A percentile compares a stretch with the other conserved stretches of the same genome.
These are phyloP conservation scores for Plasmodium knowlesi DNA, from an alignment of 169 alveolate species.

Conservation along the genomic window DNA sequence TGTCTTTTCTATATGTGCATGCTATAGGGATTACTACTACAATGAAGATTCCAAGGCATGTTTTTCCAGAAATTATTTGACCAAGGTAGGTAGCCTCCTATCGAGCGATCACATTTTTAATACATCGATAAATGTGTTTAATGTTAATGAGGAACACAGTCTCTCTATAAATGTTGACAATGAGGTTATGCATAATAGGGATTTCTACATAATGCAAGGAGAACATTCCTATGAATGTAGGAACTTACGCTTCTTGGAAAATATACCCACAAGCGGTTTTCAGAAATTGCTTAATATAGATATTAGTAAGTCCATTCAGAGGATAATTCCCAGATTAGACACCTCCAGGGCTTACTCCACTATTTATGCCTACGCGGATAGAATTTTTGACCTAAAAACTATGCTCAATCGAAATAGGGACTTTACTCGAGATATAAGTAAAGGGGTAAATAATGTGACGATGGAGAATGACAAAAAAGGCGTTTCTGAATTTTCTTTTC, in stretches of 20 bases:
- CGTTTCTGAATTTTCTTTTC: background rate
- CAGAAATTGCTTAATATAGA: background rate
- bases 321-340: conserved; percentile 2
- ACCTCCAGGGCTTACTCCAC: background rate
- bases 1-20: conserved; percentile 59
- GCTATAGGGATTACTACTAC: conserved; percentile 13
- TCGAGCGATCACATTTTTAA: background rate
- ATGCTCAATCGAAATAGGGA: background rate
- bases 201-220: conserved; percentile 7
- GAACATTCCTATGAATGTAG: conserved; percentile 37
- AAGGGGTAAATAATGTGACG: background rate
- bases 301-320: background rate
- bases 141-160: background rate
- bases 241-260: background rate
- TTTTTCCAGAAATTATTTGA: background rate
- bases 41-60: background rate
- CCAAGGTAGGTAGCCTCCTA: background rate
- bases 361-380: conserved; percentile 15
- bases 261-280: background rate
- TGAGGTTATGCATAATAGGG: background rate
- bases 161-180: background rate
- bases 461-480: background rate
- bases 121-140: background rate
- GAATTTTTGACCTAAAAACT: conserved; percentile 1
- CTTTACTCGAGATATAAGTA: background rate